Percentiles rank a stretch among this genome's conserved stretches.
Evolutionary conservation across 352 stramenopile species (phyloP).

Genomic region (Phytophthora idaei): DNA sequence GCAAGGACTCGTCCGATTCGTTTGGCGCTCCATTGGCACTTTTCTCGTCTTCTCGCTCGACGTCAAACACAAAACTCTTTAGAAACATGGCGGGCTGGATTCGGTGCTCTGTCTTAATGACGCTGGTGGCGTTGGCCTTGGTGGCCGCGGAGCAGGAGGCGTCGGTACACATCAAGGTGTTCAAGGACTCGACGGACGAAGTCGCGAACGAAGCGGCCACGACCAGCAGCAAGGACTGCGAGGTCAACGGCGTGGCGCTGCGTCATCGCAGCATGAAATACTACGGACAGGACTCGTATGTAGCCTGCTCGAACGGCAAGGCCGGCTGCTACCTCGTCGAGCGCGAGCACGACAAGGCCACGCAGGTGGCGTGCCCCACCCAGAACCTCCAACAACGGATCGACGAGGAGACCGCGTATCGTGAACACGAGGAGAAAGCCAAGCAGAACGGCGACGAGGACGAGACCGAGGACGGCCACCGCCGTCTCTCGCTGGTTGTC

Average conservation of each 20-base stretch:
- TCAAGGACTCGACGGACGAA: conserved; percentile 4
- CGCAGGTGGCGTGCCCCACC: conserved; percentile 63
- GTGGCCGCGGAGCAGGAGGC: conserved; percentile 33
- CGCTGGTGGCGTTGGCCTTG: conserved; percentile 21
- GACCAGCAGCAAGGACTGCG: conserved; percentile 45
- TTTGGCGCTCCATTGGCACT: conserved; percentile 22
- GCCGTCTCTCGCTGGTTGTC: conserved; percentile 68
- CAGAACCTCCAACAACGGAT: conserved; percentile 46
- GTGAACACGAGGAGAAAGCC: conserved; percentile 21
- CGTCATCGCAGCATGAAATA: conserved; percentile 72
- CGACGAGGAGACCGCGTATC: conserved; percentile 40
- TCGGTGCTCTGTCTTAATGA: conserved; percentile 25
- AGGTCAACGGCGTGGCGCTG: conserved; percentile 61
- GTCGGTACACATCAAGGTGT: conserved; percentile 27
- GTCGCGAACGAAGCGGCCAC: conserved; percentile 8
- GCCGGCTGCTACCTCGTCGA: conserved; percentile 73
- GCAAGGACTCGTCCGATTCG: conserved; percentile 16
- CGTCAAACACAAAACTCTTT: conserved; percentile 11
- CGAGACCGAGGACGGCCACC: conserved; percentile 35
- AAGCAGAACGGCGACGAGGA: conserved; percentile 16
- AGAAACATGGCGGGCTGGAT: conserved; percentile 35
- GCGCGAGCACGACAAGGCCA: conserved; percentile 59
- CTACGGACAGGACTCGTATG: conserved; percentile 75
- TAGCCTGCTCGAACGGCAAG: conserved; percentile 66
- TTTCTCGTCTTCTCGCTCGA: conserved; percentile 17